These are phyloP conservation scores for Rhizophagus sp. DNA, from an alignment of 192 early-diverging fungal species.

Conservation along the genomic window DNA sequence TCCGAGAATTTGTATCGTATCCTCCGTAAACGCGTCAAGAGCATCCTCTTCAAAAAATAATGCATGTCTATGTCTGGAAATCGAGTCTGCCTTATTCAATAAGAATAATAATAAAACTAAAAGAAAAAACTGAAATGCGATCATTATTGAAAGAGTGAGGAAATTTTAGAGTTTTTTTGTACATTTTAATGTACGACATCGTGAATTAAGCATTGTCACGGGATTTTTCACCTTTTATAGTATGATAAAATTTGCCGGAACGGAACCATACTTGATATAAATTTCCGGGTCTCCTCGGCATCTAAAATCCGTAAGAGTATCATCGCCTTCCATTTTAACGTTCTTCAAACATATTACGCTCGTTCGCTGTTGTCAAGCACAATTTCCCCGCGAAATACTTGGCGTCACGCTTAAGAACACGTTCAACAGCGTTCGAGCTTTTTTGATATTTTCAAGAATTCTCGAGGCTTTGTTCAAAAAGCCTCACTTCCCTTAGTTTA, in stretches of 20 bases:
- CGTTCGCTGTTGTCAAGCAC: neutral
- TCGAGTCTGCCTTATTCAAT: neutral
- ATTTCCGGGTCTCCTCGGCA: neutral
- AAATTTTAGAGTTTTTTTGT: too few species aligned
- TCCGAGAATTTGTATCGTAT: neutral
- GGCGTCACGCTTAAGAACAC: neutral
- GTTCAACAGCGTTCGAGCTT: neutral
- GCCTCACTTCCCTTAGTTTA: too few species aligned
- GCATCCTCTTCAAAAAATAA: constrained; percentile 1
- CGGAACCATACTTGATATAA: too few species aligned
- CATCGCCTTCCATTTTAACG: neutral
- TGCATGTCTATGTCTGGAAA: neutral
- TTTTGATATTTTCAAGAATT: neutral
- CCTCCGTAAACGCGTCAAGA: neutral
- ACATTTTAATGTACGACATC: too few species aligned
- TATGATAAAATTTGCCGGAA: too few species aligned
- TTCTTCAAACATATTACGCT: neutral
- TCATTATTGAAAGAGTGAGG: neutral
- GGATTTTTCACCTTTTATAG: too few species aligned
- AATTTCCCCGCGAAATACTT: neutral
- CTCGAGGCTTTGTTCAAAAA: neutral
- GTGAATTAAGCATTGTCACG: too few species aligned
- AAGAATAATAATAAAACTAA: neutral
- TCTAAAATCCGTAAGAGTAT: neutral
- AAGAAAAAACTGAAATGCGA: neutral